Evolutionary conservation across 768 basidiomycete species (phyloP), one percentile per base, ranked within the genome.

Genomic region (Calocybe indica): DNA sequence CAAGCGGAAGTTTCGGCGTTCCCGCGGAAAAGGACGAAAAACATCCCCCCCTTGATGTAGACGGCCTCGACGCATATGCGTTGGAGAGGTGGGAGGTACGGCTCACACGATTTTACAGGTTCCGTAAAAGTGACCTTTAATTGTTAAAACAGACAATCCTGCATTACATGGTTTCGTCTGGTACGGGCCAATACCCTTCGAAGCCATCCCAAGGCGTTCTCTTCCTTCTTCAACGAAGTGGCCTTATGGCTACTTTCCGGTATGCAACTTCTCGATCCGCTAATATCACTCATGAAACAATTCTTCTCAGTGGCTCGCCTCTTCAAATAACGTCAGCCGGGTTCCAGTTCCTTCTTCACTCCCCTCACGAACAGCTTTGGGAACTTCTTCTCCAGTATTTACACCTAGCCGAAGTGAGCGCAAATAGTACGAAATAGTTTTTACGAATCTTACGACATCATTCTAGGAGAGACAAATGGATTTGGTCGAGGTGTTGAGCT

Each of bases 131-230:
- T 46, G 14, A 46, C 40, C 14, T 44, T 32, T 40, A 37, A 42
- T 36, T 51, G 44, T 52, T 37, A 40, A 33, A 29, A 30, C 52
- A 98, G 93, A 93, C 92, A 0, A 95, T 98, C 57, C 75, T 98
- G 38, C 92, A 97, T 65, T 98, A 90, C 61, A 96, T 99, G 93
- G 96, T 99, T 3, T 93, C 91, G 7, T 95, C 88, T 31, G 89
- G 83, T 9, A 82, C 80, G 29, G 89, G 82, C n/a, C 80, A 88
- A 60, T 70, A 77, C 34, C 80, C 87, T 22, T 69, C 82, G 6
- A 81, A 79, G 60, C 92, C 93, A 5, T 88, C 88, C 0, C 80
- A 82, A 52, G 88, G 84, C 13, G 93, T 98, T 10, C 71, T 95
- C 7, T 86, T 81, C 58, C 75, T 98, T 6, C 73, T 99, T 2